phyloP scores from a whole-genome alignment of 257 asterid genomes.

The Solanum etuberosum region DNA sequence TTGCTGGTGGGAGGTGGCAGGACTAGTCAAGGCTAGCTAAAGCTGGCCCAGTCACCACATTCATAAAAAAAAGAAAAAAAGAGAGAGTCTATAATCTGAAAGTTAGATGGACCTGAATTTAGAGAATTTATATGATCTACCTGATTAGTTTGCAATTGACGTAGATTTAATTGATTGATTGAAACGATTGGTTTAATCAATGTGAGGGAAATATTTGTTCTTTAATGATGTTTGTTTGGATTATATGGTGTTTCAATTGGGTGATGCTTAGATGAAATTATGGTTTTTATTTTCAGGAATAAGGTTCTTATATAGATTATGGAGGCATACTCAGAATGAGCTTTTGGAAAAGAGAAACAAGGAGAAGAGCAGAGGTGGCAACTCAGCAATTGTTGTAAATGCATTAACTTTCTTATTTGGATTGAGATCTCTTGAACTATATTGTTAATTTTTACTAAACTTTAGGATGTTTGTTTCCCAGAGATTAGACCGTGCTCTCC shows the following conservation, averaged over 20 bases:
- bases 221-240: neutral
- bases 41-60: neutral
- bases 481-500: neutral
- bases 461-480: neutral
- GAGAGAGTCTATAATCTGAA: neutral
- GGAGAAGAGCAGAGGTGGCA: neutral
- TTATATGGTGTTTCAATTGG: neutral
- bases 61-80: neutral
- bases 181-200: neutral
- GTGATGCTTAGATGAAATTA: neutral
- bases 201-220: neutral
- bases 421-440: neutral
- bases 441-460: neutral
- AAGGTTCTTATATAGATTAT: slow-evolving; percentile 72
- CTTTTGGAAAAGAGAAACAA: neutral
- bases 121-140: neutral
- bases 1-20: neutral
- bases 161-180: neutral
- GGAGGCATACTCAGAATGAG: neutral
- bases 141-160: neutral
- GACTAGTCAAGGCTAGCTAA: neutral
- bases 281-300: slow-evolving; percentile 45
- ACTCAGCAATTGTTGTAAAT: neutral
- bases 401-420: neutral
- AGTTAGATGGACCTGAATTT: neutral